Evolutionary conservation across 1,284 basidiomycete species (phyloP), one percentile per base, ranked within the genome.

Genomic region (Leucoagaricus sp.): DNA sequence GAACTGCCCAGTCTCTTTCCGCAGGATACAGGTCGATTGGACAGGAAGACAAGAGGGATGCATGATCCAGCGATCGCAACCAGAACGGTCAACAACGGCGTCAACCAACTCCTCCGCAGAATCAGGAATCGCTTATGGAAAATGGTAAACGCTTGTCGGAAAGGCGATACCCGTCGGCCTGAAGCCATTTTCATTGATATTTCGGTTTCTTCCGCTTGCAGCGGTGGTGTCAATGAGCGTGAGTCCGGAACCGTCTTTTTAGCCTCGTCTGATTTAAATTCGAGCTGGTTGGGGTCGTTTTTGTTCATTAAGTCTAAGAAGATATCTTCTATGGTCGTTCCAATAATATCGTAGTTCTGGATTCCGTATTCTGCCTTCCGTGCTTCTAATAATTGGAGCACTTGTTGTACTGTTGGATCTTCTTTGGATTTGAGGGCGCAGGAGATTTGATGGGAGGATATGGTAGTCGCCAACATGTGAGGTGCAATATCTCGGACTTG

Each of bases 261-360:
- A 26, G 29, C 28, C 19, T 46, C 60, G 41, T 58, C 58, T 41
- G 52, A 60, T 10, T 47, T 23, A 19, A 57, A 57, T 26, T 61
- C 49, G 2, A 59, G 6, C 29, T 46, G 47, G 17, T 36, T 36
- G 25, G 51, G 36, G n/a, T 57, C 57, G 40, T 83, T 74, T 29
- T 76, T 72, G 52, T 77, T 72, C 85, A 90, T 91, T 28, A 93
- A 72, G 45, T 81, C 78, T 7, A 93, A 75, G 73, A 93, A 93
- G 40, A 93, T 87, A 56, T 91, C 87, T 65, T 93, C 91, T 49
- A 93, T 87, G 4, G 88, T 85, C 1, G 89, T 86, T 2, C 86
- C 85, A 19, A 86, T 72, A 7, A 92, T 76, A 49, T 91, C 86
- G 64, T 89, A 91, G 0, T 79, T 80, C 0, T 64, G 61, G 17